Evolutionary conservation across 495 filamentous ascomycete genomes (phyloP).

Genomic region (Aspergillus sclerotioniger): DNA sequence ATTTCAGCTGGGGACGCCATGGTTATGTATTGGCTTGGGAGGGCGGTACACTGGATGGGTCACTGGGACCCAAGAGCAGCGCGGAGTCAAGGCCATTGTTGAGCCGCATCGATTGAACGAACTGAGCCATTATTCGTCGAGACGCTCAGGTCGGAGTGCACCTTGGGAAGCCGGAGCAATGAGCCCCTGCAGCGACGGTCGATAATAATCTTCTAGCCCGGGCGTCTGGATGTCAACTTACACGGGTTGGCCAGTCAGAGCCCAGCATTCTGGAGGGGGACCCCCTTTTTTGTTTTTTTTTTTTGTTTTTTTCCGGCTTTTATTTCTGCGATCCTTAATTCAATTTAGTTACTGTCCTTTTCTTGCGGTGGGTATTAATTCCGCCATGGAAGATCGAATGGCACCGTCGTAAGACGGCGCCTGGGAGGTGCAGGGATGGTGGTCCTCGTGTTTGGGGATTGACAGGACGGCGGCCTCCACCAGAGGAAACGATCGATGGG

Average conservation of each 20-base stretch:
- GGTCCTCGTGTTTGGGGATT: background rate
- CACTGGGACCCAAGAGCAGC: constrained; percentile 1
- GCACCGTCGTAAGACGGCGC: background rate
- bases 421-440: background rate
- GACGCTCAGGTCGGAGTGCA: background rate
- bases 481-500: background rate
- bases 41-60: constrained; percentile 6
- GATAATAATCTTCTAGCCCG: background rate
- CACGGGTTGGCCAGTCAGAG: background rate
- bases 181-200: constrained; percentile 6
- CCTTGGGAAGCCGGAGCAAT: constrained; percentile 4
- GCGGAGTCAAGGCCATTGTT: constrained; percentile 7
- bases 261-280: background rate
- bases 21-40: background rate
- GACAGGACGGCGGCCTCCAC: background rate
- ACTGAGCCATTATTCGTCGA: constrained; percentile 5
- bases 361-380: background rate
- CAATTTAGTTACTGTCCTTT: background rate
- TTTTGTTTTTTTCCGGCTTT: background rate
- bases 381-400: background rate
- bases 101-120: background rate
- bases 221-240: background rate
- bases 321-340: background rate
- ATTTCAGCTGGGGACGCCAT: constrained; percentile 7
- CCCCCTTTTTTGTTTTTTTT: background rate